Evolutionary conservation across 176 grass and related monocot genomes (phyloP).

Genomic region (Puya raimondii): DNA sequence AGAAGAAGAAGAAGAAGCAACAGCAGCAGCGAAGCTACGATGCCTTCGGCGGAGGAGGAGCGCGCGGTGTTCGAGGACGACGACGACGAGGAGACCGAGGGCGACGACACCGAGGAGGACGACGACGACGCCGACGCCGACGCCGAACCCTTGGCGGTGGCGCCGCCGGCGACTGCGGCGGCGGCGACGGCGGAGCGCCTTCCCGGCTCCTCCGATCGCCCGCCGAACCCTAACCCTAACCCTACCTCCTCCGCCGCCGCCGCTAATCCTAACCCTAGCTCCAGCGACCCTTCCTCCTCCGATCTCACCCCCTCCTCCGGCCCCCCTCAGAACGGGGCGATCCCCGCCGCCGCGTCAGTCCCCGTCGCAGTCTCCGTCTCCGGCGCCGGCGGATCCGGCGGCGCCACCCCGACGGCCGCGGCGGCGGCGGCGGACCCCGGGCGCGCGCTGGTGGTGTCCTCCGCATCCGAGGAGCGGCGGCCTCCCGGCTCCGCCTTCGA

Average conservation of each 20-base stretch:
- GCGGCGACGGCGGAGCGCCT: constrained; percentile 9
- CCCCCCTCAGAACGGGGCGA: constrained; percentile 4
- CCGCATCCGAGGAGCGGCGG: not conserved
- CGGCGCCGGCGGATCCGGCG: not conserved
- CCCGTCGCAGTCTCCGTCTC: constrained; percentile 1
- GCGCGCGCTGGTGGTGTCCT: not conserved
- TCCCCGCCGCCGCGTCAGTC: not conserved
- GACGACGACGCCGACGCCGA: constrained; percentile 37
- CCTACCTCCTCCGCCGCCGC: not conserved
- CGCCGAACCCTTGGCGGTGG: constrained; percentile 9
- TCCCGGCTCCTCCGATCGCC: not conserved
- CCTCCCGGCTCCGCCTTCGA: constrained; percentile 16
- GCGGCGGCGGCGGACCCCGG: too few relatives aligned
- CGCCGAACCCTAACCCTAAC: constrained; percentile 4
- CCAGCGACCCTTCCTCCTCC: not conserved
- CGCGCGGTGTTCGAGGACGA: constrained; percentile 31
- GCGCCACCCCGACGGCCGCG: not conserved
- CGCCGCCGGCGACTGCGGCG: constrained; percentile 24
- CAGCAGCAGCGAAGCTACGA: not conserved
- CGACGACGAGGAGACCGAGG: constrained; percentile 27
- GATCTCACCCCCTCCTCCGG: not conserved
- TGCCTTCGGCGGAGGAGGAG: constrained; percentile 18
- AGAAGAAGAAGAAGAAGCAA: not conserved
- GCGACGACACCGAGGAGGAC: constrained; percentile 17
- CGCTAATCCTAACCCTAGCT: too few relatives aligned